Evolutionary conservation across 2,329 filamentous ascomycete genomes (phyloP).

Genomic region (Alternaria arbusti): DNA sequence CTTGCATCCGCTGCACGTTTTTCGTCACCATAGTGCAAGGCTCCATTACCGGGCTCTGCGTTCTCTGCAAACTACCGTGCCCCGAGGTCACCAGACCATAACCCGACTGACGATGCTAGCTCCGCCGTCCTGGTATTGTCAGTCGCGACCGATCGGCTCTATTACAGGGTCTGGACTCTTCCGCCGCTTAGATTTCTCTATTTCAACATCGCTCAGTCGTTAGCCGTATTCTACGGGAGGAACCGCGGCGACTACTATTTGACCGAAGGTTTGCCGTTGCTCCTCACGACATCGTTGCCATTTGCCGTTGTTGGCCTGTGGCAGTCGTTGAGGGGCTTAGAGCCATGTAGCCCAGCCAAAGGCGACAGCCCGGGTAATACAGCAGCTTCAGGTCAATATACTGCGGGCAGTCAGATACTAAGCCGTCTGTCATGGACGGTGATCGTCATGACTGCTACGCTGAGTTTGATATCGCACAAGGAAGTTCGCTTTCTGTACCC

Average conservation of each 20-base stretch:
- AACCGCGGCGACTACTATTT: conserved; percentile 95
- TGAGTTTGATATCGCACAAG: conserved; percentile 90
- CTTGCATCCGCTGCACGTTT: conserved; percentile 19
- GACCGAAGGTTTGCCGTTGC: conserved; percentile 84
- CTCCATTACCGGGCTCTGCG: conserved; percentile 6
- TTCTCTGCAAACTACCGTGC: conserved; percentile 10
- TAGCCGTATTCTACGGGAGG: conserved; percentile 90
- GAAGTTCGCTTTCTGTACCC: conserved; percentile 98
- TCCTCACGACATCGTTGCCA: conserved; percentile 82
- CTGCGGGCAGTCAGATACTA: conserved; percentile 23
- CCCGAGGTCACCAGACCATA: conserved; percentile 17
- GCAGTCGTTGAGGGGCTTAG: conserved; percentile 38
- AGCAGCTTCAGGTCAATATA: conserved; percentile 3
- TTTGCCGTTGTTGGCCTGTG: conserved; percentile 73
- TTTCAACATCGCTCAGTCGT: conserved; percentile 86
- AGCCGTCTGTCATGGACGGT: conserved; percentile 49
- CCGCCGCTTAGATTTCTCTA: conserved; percentile 86
- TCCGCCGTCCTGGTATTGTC: conserved; percentile 68
- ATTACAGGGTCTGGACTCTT: conserved; percentile 86
- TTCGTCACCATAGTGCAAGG: conserved; percentile 7
- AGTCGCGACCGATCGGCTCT: conserved; percentile 72
- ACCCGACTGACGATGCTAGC: conserved; percentile 45
- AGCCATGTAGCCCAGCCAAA: conserved; percentile 25
- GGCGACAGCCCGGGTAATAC: not conserved
- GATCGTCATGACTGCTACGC: conserved; percentile 65